A percentile compares a stretch with the other conserved stretches of the same genome.
Evolutionary conservation across 495 filamentous ascomycete species (phyloP).

Genomic region (Hypoxylon lienhwacheense): DNA sequence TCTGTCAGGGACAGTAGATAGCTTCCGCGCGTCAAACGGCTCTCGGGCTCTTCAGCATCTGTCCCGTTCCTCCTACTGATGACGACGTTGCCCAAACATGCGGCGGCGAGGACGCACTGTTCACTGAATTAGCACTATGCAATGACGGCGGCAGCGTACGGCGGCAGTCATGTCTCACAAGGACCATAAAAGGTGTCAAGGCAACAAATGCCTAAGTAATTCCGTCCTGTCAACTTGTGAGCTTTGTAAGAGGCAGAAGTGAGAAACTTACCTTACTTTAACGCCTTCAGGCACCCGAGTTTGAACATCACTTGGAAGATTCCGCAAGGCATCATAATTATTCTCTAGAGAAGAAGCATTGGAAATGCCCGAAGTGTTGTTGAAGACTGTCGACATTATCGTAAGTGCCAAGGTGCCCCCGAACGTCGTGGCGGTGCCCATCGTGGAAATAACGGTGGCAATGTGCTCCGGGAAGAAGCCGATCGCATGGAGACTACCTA

Average conservation of each 20-base stretch:
- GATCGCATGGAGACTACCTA: slow-evolving; percentile 52
- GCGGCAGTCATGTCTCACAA: slow-evolving; percentile 32
- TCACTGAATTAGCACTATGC: slow-evolving; percentile 4
- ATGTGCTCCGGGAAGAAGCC: slow-evolving; percentile 57
- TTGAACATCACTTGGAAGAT: slow-evolving; percentile 34
- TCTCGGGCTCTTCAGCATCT: slow-evolving; percentile 1
- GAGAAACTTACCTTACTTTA: no score
- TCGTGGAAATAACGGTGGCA: slow-evolving; percentile 53
- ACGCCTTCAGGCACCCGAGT: slow-evolving; percentile 35
- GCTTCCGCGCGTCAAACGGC: slow-evolving; percentile 18
- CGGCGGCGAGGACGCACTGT: slow-evolving; percentile 44
- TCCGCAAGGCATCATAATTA: slow-evolving; percentile 19
- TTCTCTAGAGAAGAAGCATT: slow-evolving; percentile 15
- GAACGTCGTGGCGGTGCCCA: slow-evolving; percentile 55
- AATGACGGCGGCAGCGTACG: not conserved
- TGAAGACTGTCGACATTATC: slow-evolving; percentile 63
- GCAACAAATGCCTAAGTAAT: slow-evolving; percentile 60
- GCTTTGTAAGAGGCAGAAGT: no score
- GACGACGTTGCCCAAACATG: slow-evolving; percentile 58
- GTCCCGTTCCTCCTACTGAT: slow-evolving; percentile 37
- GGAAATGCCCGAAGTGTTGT: slow-evolving; percentile 49
- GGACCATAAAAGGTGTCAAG: slow-evolving; percentile 56
- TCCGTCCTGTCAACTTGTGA: no score
- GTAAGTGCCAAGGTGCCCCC: slow-evolving; percentile 61
- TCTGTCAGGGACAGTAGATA: slow-evolving; percentile 21